phyloP scores from a whole-genome alignment of 1,284 basidiomycete genomes.

The Ceratobasidium sp. region DNA sequence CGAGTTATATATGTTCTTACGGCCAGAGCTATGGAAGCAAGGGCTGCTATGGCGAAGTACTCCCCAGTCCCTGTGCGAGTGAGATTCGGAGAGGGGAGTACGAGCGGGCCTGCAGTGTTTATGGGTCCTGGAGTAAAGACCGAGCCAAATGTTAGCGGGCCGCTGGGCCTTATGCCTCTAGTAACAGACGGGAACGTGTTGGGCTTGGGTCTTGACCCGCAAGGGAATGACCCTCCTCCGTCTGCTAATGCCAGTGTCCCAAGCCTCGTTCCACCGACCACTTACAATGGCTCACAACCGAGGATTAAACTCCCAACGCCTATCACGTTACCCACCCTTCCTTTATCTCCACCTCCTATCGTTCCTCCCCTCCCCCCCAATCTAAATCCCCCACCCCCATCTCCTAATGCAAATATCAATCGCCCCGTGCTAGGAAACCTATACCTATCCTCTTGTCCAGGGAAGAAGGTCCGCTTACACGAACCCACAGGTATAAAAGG shows the following conservation, averaged over 20 bases:
- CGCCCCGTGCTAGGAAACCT: slow-evolving; percentile 74
- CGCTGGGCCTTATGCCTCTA: background rate
- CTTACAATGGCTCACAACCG: background rate
- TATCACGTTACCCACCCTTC: slow-evolving; percentile 20
- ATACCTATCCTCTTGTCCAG: slow-evolving; percentile 89
- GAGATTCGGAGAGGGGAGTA: background rate
- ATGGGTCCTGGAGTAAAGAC: slow-evolving; percentile 9
- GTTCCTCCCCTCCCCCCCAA: background rate
- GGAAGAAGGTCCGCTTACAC: slow-evolving; percentile 90
- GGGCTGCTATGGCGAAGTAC: slow-evolving; percentile 16
- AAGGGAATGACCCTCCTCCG: background rate
- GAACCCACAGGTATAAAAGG: slow-evolving; percentile 73
- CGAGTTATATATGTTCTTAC: slow-evolving; percentile 20
- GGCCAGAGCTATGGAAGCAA: slow-evolving; percentile 27
- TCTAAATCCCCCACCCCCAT: too few relatives aligned
- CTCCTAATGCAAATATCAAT: background rate
- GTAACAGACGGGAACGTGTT: background rate
- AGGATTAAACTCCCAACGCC: slow-evolving; percentile 6
- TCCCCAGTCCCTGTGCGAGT: slow-evolving; percentile 16
- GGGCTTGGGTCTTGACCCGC: slow-evolving; percentile 5
- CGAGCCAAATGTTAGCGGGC: background rate
- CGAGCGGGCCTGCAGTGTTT: background rate
- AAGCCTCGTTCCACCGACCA: too few relatives aligned
- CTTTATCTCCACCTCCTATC: background rate
- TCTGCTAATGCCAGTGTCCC: background rate